Conservation (phyloP, 345 rosid species). For the Limnanthes douglasii region DNA sequence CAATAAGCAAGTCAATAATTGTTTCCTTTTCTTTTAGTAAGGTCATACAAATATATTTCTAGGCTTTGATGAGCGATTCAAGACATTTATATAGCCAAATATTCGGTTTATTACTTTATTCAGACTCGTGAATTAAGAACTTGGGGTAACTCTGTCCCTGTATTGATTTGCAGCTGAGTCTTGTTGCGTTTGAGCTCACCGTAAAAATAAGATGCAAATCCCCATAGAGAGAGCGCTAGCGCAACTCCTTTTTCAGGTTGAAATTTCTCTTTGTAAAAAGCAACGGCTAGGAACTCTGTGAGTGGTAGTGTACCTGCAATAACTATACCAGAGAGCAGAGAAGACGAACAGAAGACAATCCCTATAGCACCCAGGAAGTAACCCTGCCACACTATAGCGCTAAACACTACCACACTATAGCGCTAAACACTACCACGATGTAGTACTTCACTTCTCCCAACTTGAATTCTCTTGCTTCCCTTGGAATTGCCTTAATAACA, state of each 20-base stretch:
- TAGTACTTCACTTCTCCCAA: conserved; percentile 36
- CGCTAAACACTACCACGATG: conserved; percentile 11
- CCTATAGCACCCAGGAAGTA: conserved; percentile 48
- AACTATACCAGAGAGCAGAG: conserved; percentile 33
- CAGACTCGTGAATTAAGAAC: too few species aligned
- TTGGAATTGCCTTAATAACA: conserved; percentile 44
- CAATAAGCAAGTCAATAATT: too few species aligned
- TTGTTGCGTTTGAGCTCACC: conserved; percentile 24
- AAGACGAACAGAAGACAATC: conserved; percentile 31
- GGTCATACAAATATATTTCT: too few species aligned
- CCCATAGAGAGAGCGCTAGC: conserved; percentile 54
- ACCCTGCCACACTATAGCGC: conserved; percentile 24
- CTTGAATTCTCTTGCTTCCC: conserved; percentile 32
- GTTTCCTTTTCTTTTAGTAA: too few species aligned
- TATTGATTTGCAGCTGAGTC: too few species aligned
- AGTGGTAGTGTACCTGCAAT: conserved; percentile 34
- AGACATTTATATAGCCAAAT: too few species aligned
- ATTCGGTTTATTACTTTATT: too few species aligned
- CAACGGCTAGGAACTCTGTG: conserved; percentile 40
- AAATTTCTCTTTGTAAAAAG: conserved; percentile 48
- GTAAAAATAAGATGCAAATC: conserved; percentile 51
- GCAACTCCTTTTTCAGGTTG: conserved; percentile 50
- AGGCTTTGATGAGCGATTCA: too few species aligned
- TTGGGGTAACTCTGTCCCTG: too few species aligned
- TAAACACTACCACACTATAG: conserved; percentile 17